Conservation (phyloP, 192 early-diverging fungal species). For the Physocladia obscura region DNA sequence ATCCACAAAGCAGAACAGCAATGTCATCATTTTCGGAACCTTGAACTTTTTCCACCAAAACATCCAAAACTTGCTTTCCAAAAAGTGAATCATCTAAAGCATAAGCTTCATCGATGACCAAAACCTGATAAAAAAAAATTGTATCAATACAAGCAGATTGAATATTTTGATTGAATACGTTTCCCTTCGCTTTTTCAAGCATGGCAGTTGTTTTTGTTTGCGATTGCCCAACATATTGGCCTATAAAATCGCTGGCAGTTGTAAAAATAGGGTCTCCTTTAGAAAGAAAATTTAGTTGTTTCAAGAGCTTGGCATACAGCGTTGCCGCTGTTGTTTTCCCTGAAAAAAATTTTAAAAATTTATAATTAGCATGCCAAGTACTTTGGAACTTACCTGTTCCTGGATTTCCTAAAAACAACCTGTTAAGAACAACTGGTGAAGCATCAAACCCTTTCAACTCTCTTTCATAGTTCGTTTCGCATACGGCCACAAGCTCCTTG, state of each 20-base stretch:
- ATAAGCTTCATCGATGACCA: conserved; percentile 40
- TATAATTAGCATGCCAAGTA: background rate
- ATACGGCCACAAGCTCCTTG: conserved; percentile 27
- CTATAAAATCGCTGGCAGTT: conserved; percentile 34
- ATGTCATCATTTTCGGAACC: conserved; percentile 40
- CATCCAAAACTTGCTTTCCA: conserved; percentile 41
- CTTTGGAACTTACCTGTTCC: conserved; percentile 15
- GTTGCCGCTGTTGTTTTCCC: conserved; percentile 33
- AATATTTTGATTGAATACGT: no score
- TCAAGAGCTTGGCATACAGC: conserved; percentile 29
- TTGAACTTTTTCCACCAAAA: conserved; percentile 41
- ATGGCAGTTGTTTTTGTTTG: conserved; percentile 32
- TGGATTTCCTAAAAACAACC: conserved; percentile 33
- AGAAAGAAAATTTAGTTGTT: conserved; percentile 31
- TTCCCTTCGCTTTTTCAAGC: conserved; percentile 31
- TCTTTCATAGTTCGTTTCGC: conserved; percentile 37
- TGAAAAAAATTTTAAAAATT: background rate
- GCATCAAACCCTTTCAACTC: conserved; percentile 32
- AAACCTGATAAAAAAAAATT: background rate
- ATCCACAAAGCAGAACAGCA: conserved; percentile 40
- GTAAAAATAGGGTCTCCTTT: conserved; percentile 24
- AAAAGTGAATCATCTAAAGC: conserved; percentile 35
- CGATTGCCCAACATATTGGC: conserved; percentile 29
- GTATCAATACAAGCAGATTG: background rate
- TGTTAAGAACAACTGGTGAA: conserved; percentile 30